Evolutionary conservation across 1,284 basidiomycete genomes (phyloP), one percentile per base, ranked within the genome.

Genomic region (Melampsora americana): DNA sequence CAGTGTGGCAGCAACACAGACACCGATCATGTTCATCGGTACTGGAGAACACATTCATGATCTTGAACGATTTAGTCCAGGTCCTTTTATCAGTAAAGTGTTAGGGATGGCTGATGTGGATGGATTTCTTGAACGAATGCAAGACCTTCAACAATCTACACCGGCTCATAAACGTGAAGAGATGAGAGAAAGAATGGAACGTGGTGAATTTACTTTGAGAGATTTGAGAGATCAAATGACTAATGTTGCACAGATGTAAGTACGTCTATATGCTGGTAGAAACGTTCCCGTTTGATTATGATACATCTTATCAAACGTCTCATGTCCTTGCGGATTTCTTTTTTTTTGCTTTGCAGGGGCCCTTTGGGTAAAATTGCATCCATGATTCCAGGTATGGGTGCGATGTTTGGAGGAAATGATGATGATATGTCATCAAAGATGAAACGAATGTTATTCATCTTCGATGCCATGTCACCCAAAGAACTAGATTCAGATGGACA

Each of bases 361-460:
- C 95, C 95, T 5, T 88, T 99, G 76, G 93, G 91, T 81, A 99
- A 99, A 85, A 94, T 99, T 80, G 95, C 95, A 18, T 94, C 92
- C 26, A 99, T 99, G 94, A 99, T 99, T 78, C 95, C 95, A 2
- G 95, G 95, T 42, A 88, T 99, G 80, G 91, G 93, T 20, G 90
- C 92, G 79, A 92, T 93, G 56, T 86, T 99, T 82, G 94, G 92
- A 53, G 90, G 90, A 39, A 92, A 93, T 81, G 94, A 96, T 82
- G 95, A 97, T 81, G 93, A 92, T 48, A 90, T 91, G 0, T 79
- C 82, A 4, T 84, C 88, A 79, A 90, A 92, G 77, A 90, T 99
- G 89, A 98, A 98, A 85, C 90, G 94, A 78, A 95, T 99, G 92
- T 92, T 98, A 79, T 99, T 92, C 85, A 98, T 99, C 82, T 97